Conservation (phyloP, 129 eudicot species). For the Erigeron canadensis region DNA sequence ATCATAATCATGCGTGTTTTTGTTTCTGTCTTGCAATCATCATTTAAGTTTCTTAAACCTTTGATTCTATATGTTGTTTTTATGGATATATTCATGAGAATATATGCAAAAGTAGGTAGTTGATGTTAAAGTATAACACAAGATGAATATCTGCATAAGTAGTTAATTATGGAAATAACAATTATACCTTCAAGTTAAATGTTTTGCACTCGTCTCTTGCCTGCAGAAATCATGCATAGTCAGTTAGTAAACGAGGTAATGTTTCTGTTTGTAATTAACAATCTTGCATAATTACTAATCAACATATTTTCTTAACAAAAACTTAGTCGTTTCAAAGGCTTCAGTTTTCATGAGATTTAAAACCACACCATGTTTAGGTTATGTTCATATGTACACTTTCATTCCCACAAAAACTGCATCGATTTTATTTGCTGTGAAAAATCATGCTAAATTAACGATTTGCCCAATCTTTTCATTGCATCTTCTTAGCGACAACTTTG, state of each 20-base stretch:
- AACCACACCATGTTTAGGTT: background rate
- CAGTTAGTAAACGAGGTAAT: background rate
- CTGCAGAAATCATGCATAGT: conserved; percentile 37
- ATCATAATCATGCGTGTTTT: conserved; percentile 17
- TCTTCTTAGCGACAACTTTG: background rate
- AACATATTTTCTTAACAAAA: background rate
- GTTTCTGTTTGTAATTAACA: background rate
- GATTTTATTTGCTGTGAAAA: background rate
- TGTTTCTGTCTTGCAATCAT: conserved; percentile 12
- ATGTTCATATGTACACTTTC: background rate
- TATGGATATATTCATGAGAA: background rate
- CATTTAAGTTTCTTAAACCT: conserved; percentile 4
- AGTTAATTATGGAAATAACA: conserved; percentile 1
- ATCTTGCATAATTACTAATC: background rate
- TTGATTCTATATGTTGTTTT: background rate
- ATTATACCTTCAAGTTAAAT: conserved; percentile 62
- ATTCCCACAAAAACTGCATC: background rate
- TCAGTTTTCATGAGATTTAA: background rate
- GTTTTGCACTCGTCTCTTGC: conserved; percentile 61
- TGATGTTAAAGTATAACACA: background rate
- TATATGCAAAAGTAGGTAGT: background rate
- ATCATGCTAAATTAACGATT: background rate
- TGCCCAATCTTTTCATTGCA: background rate
- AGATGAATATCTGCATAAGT: background rate
- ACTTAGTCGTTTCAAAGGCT: background rate